Conservation (phyloP, 2,329 filamentous ascomycete species). For the Keithomyces neogunnii region DNA sequence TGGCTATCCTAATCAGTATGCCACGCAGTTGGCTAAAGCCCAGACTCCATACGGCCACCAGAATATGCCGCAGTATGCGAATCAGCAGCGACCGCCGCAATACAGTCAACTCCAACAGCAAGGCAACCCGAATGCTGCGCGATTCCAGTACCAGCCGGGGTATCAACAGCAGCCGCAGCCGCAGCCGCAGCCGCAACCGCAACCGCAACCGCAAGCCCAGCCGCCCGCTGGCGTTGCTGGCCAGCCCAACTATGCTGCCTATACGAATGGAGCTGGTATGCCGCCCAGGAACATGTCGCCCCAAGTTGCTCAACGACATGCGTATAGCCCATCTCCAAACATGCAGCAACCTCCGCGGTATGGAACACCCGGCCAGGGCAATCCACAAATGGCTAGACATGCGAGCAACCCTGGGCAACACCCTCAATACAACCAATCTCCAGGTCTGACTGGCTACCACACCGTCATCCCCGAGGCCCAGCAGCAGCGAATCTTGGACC, state of each 20-base stretch:
- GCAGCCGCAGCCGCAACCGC: background rate
- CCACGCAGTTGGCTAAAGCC: slow-evolving; percentile 42
- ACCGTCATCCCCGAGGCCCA: slow-evolving; percentile 41
- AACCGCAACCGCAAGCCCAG: slow-evolving; percentile 6
- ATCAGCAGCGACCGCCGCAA: slow-evolving; percentile 34
- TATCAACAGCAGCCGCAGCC: slow-evolving; percentile 24
- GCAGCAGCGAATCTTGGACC: slow-evolving; percentile 42
- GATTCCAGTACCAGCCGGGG: slow-evolving; percentile 26
- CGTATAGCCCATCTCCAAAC: slow-evolving; percentile 31
- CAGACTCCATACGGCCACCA: slow-evolving; percentile 44
- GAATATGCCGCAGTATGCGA: slow-evolving; percentile 38
- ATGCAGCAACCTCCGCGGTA: slow-evolving; percentile 24
- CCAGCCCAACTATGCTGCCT: slow-evolving; percentile 27
- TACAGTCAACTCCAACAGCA: slow-evolving; percentile 33
- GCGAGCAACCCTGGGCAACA: slow-evolving; percentile 23
- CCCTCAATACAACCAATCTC: slow-evolving; percentile 23
- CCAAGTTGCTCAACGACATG: slow-evolving; percentile 29
- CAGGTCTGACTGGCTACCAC: slow-evolving; percentile 36
- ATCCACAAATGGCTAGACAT: slow-evolving; percentile 23
- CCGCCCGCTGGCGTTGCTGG: slow-evolving; percentile 20
- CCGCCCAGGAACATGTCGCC: slow-evolving; percentile 36
- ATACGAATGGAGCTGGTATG: slow-evolving; percentile 35
- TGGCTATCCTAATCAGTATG: slow-evolving; percentile 37
- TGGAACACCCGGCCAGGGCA: slow-evolving; percentile 20
- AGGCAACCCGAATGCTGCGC: slow-evolving; percentile 34